Conservation (phyloP, 768 basidiomycete species). For the Clitopilus hobsonii region DNA sequence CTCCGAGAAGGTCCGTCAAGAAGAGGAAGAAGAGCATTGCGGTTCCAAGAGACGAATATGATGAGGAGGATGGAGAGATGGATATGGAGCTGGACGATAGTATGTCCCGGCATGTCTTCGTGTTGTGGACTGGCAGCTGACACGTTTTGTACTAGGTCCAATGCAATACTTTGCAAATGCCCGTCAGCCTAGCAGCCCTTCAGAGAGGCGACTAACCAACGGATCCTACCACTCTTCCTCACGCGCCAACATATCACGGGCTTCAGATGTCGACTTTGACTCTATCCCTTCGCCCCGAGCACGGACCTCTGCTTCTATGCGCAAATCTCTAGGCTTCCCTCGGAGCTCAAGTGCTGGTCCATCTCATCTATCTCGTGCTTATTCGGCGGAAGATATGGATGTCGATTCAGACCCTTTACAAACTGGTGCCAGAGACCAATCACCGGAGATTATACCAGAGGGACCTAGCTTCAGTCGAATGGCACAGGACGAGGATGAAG, state of each 20-base stretch:
- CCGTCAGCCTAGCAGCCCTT: slow-evolving; percentile 36
- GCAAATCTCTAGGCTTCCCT: slow-evolving; percentile 22
- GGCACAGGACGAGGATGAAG: slow-evolving; percentile 43
- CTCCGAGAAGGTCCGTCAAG: slow-evolving; percentile 47
- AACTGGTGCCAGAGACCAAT: slow-evolving; percentile 17
- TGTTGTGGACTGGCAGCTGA: slow-evolving; percentile 13
- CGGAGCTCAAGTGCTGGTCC: slow-evolving; percentile 32
- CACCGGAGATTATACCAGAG: slow-evolving; percentile 17
- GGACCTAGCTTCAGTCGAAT: slow-evolving; percentile 41
- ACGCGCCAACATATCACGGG: slow-evolving; percentile 45
- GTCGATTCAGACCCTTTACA: slow-evolving; percentile 26
- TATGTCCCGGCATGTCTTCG: slow-evolving; percentile 28
- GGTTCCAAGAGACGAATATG: slow-evolving; percentile 22
- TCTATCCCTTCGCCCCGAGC: slow-evolving; percentile 55
- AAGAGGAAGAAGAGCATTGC: slow-evolving; percentile 41
- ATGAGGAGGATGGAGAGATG: slow-evolving; percentile 61
- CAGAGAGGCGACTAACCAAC: slow-evolving; percentile 21
- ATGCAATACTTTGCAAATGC: slow-evolving; percentile 36
- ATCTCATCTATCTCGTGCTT: slow-evolving; percentile 34
- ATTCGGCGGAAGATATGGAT: slow-evolving; percentile 22
- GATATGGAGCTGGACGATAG: slow-evolving; percentile 77
- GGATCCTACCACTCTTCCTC: slow-evolving; percentile 35
- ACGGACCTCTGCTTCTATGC: slow-evolving; percentile 20
- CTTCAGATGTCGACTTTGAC: slow-evolving; percentile 58
- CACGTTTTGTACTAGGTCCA: slow-evolving; percentile 28